phyloP scores from a whole-genome alignment of 2,329 filamentous ascomycete species.

The Plectosphaerella sp. region DNA sequence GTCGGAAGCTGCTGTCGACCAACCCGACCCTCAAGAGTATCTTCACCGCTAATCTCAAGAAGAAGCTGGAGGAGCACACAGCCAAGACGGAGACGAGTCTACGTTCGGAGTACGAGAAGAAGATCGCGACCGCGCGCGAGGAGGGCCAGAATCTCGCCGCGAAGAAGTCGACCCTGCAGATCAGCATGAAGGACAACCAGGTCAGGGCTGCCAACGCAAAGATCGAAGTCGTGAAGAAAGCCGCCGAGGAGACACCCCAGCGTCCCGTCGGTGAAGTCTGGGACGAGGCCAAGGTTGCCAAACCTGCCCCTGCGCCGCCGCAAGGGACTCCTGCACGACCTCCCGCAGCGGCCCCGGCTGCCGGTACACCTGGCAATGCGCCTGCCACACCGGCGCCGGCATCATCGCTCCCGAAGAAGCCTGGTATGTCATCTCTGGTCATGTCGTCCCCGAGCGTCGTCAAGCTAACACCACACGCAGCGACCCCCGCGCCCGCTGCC shows the following conservation, averaged over 20 bases:
- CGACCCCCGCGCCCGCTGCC: background rate
- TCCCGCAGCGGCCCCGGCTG: slow-evolving; percentile 5
- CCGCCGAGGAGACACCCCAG: slow-evolving; percentile 79
- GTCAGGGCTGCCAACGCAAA: slow-evolving; percentile 62
- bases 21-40: slow-evolving; percentile 56
- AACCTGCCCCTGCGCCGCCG: slow-evolving; percentile 11
- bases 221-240: slow-evolving; percentile 72
- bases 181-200: slow-evolving; percentile 76
- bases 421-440: background rate
- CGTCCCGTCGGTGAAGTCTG: slow-evolving; percentile 83
- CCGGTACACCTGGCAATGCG: background rate
- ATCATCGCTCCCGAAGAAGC: background rate
- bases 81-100: slow-evolving; percentile 46
- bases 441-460: slow-evolving; percentile 9
- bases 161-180: slow-evolving; percentile 68
- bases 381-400: slow-evolving; percentile 8
- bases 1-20: slow-evolving; percentile 51
- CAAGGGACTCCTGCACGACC: slow-evolving; percentile 6
- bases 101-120: slow-evolving; percentile 47
- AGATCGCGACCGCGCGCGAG: slow-evolving; percentile 49
- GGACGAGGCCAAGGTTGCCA: slow-evolving; percentile 64
- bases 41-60: slow-evolving; percentile 59
- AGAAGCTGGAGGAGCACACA: slow-evolving; percentile 64
- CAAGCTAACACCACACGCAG: slow-evolving; percentile 9
- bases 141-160: slow-evolving; percentile 68